Evolutionary conservation across 2,329 filamentous ascomycete genomes (phyloP), one percentile per base, ranked within the genome.

Genomic region (Cercospora zeae-maydis): DNA sequence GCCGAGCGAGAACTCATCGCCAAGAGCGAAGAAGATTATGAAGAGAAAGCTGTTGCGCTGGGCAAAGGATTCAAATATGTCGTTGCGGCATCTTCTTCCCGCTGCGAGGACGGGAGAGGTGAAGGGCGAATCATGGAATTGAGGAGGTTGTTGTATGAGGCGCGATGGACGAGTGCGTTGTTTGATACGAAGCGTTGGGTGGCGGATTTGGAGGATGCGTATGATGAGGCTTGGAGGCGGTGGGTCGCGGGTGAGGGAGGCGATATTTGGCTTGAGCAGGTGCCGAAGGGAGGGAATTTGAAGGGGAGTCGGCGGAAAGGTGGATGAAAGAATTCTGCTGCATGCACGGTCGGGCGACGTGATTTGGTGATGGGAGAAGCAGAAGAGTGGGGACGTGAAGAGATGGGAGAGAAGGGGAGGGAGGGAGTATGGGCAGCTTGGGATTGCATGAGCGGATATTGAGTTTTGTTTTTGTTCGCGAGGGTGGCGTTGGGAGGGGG

Each of bases 171-270:
- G 30, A 96, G 92, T 76, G 90, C 89, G 13, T 81, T 99, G 47
- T 99, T 99, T 75, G 87, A 99, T 76, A 99, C 95, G 5, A 85
- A 82, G 70, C 84, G 95, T 69, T 99, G 95, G 95, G 93, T 98
- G 27, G 79, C 82, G 52, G 93, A 98, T 77, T 79, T 99, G 19
- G 95, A 99, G 79, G 83, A 85, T 65, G 93, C 92, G 11, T 99
- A 97, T 75, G 88, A 90, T 67, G 86, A 90, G 74, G 92, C 93
- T 16, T 99, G 95, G 95, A 83, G 83, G 70, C 85, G 86, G 73
- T 99, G 95, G 93, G 92, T 93, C 39, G 82, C 80, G 42, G 93
- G 92, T 11, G 86, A 92, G 76, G 88, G 90, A n/a, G 93, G 93
- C 8, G 95, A 99, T 80, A 96, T 99, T 68, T 95, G 92, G 82